A percentile compares a stretch with the other conserved stretches of the same genome.
Evolutionary conservation across 352 stramenopile species (phyloP).

Genomic region (Thalassiosira pacifica): DNA sequence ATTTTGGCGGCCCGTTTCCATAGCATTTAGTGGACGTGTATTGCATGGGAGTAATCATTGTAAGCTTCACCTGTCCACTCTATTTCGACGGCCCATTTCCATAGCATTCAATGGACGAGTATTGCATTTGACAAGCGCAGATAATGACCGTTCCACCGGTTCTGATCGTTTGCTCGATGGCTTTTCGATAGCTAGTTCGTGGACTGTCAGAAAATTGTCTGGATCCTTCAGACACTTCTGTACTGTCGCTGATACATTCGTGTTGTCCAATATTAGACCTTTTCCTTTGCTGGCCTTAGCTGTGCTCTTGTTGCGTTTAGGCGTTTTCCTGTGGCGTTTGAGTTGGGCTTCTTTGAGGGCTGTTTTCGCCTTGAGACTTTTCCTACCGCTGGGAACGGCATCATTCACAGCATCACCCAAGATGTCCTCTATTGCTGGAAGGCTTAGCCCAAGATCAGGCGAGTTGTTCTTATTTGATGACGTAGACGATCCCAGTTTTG

Average conservation of each 20-base stretch:
- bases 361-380: neutral
- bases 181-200: slow-evolving; percentile 19
- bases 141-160: slow-evolving; percentile 17
- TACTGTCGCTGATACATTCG: neutral
- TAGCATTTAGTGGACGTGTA: slow-evolving; percentile 21
- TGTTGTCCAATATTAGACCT: slow-evolving; percentile 7
- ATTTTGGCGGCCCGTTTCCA: slow-evolving; percentile 25
- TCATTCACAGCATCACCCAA: slow-evolving; percentile 15
- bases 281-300: neutral
- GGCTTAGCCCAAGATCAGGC: neutral
- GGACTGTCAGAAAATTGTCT: slow-evolving; percentile 32
- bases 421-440: slow-evolving; percentile 29
- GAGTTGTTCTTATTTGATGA: slow-evolving; percentile 5
- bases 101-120: slow-evolving; percentile 29
- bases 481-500: neutral
- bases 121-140: slow-evolving; percentile 29
- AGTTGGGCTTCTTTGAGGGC: neutral
- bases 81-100: slow-evolving; percentile 31
- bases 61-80: slow-evolving; percentile 23
- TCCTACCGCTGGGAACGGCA: neutral
- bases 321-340: slow-evolving; percentile 3
- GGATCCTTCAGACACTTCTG: neutral
- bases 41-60: no score
- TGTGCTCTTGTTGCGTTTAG: neutral
- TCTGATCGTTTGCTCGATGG: slow-evolving; percentile 14